Evolutionary conservation across 2,329 filamentous ascomycete species (phyloP), one percentile per base, ranked within the genome.

Genomic region (Didymella arachidicola): DNA sequence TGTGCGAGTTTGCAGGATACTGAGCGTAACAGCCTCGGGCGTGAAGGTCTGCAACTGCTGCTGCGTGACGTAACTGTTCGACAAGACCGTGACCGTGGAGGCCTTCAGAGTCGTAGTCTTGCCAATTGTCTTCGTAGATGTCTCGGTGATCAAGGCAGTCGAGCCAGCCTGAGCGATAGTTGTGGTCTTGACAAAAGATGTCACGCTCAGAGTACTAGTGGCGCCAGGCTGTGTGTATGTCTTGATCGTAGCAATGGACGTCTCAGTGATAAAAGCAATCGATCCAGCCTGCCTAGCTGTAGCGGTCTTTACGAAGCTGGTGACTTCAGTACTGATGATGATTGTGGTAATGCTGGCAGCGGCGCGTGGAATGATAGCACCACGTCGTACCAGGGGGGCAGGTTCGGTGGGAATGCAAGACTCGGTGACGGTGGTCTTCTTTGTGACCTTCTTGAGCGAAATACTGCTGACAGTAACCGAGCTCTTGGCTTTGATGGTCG

Each of bases 371-470:
- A 66, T 48, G 16, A 66, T 25, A 18, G 62, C 64, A 11, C 64
- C 64, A 11, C 64, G 62, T 32, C 64, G 62, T 12, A 64, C 42
- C 45, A 66, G 53, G 12, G 30, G 56, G 18, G 56, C 55, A 30
- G 52, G 61, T 32, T 52, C 55, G 32, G 71, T 73, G 12, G 73
- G 71, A 11, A 72, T 66, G 53, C 71, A 72, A 12, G 66, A 61
- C 10, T 57, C 51, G 6, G 68, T 72, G 16, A 63, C 65, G 2
- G 70, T 74, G 0, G 69, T 67, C 44, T 68, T 69, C 64, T 73
- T 75, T 1, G 69, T 74, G 2, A 64, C 64, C 5, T 63, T 71
- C 48, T 73, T 72, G n/a, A 62, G 54, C 0, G 66, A 71, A 2
- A 62, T 64, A 2, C 53, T 58, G 18, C 52, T 64, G 42, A 67